Base-by-base conservation (phyloP, 2,329 filamentous ascomycete species). In the Penicillium sp. region DNA sequence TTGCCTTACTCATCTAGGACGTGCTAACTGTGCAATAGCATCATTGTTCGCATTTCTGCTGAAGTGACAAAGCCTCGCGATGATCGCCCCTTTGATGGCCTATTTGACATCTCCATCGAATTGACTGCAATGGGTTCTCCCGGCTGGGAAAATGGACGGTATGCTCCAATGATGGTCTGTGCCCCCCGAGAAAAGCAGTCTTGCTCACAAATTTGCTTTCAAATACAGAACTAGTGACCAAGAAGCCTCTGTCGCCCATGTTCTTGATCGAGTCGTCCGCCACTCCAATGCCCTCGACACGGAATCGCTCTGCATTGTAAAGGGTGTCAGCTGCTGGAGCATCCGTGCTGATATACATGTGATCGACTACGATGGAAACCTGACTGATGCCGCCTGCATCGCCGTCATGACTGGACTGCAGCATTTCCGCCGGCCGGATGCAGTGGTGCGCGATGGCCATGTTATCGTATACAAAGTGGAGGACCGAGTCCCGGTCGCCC, bases 211-310 rank as follows among this genome's bases (percentile, higher is more conserved):
- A 21, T 5, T 10, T 24, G 48, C 37, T 48, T 48, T 29, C 29
- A 14, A 33, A 46, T 41, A 16, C 29, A 85, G 91, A 53, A 89
- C 90, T 48, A 93, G 89, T 61, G 90, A 96, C 67, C 84, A 89
- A 55, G 95, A 98, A 77, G 83, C 93, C 3, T 84, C 96, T 43
- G 86, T 98, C 27, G 92, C 93, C 10, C 88, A 93, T 33, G 84
- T 95, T 43, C 87, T 99, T 21, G 95, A 99, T 75, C 96, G 96
- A 78, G 93, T 95, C 9, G 86, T 98, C 59, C 92, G 95, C 43
- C 88, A 95, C 58, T 96, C 93, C 1, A 90, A 90, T 65, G 93
- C 95, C 7, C 85, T 99, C 41, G 93, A 98, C 74, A 96, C 93
- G 33, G 95, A 99, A 77, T 96, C 93, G 4, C 84, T 99, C 45